Evolutionary conservation across 768 basidiomycete genomes (phyloP).

Genomic region (Baorangia bicolor): DNA sequence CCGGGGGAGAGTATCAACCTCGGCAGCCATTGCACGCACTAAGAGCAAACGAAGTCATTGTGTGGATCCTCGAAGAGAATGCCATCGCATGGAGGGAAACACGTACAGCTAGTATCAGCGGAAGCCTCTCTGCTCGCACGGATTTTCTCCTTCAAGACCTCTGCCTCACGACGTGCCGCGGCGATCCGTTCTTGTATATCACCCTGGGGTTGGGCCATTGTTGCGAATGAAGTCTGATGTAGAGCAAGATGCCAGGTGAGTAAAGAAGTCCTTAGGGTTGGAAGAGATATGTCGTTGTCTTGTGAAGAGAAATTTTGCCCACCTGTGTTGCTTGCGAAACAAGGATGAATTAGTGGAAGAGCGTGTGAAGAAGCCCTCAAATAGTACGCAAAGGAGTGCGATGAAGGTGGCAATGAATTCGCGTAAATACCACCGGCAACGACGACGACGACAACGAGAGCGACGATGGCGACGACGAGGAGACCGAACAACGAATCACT

Average conservation of each 20-base stretch:
- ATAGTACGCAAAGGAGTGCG: constrained; percentile 13
- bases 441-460: constrained; percentile 1
- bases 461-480: constrained; percentile 7
- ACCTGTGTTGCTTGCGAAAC: constrained; percentile 31
- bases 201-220: constrained; percentile 77
- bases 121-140: constrained; percentile 93
- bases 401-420: constrained; percentile 7
- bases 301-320: constrained; percentile 26
- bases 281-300: constrained; percentile 8
- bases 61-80: background rate
- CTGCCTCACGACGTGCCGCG: constrained; percentile 94
- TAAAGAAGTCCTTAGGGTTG: background rate
- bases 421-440: constrained; percentile 11
- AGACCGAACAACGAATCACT: constrained; percentile 13
- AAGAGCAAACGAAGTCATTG: constrained; percentile 15
- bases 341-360: constrained; percentile 24
- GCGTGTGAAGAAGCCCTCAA: constrained; percentile 28
- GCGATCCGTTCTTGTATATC: constrained; percentile 93
- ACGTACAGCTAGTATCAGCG: constrained; percentile 96
- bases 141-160: constrained; percentile 98
- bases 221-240: constrained; percentile 10
- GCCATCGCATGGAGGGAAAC: constrained; percentile 1
- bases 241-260: background rate
- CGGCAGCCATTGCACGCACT: constrained; percentile 99
- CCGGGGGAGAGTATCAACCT: constrained; percentile 92